These are phyloP conservation scores for Solanum acaule DNA, from an alignment of 257 asterid genomes.

Conservation along the genomic window DNA sequence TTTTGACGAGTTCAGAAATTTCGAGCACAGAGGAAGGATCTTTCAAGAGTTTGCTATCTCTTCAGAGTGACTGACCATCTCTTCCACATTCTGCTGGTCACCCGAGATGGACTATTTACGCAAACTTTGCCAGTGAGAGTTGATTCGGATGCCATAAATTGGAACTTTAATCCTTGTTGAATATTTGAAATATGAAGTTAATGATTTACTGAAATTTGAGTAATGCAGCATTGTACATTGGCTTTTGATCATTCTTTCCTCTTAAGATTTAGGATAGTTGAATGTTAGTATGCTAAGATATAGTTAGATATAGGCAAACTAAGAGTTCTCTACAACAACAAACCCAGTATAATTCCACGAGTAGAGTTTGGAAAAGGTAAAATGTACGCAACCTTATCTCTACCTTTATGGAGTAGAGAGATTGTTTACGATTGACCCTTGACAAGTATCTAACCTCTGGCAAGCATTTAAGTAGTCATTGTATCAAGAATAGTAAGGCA, in stretches of 20 bases:
- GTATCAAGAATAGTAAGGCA: background rate
- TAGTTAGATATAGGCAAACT: background rate
- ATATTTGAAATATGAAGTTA: background rate
- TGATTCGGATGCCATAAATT: background rate
- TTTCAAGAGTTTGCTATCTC: slow-evolving; percentile 26
- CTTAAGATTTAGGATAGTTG: background rate
- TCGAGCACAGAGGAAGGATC: slow-evolving; percentile 26
- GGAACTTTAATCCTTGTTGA: background rate
- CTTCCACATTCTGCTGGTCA: background rate
- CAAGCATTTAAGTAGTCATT: background rate
- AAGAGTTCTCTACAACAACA: background rate
- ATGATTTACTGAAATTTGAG: background rate
- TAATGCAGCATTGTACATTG: background rate
- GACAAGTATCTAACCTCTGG: background rate
- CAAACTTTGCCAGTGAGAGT: background rate
- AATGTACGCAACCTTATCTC: background rate
- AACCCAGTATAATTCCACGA: background rate
- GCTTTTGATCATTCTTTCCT: background rate
- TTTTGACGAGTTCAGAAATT: slow-evolving; percentile 31
- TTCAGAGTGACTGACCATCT: background rate
- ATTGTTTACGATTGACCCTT: background rate
- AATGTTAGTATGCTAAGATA: background rate
- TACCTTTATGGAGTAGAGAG: background rate
- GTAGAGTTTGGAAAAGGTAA: background rate
- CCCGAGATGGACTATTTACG: background rate